These are phyloP conservation scores for Pulveroboletus sp. DNA, from an alignment of 768 basidiomycete genomes.

Conservation along the genomic window DNA sequence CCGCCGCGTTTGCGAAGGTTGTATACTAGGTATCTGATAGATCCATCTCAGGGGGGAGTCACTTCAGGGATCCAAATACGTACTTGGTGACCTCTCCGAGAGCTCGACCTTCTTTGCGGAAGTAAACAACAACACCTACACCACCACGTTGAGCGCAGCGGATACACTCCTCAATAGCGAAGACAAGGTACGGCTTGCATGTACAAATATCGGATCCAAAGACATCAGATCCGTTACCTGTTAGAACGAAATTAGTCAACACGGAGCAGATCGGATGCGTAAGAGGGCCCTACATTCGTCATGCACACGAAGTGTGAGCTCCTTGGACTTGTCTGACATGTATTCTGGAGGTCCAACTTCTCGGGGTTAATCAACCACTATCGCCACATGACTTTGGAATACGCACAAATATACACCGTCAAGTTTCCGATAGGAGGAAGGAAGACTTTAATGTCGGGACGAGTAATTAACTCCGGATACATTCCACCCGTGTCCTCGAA, in stretches of 20 bases:
- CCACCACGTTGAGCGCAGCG: constrained; percentile 80
- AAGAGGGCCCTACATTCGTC: constrained; percentile 72
- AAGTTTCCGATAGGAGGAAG: constrained; percentile 90
- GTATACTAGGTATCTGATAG: constrained; percentile 81
- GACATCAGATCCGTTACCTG: constrained; percentile 92
- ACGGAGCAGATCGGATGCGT: neutral
- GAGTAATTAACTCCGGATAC: constrained; percentile 94
- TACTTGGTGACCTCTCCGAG: constrained; percentile 92
- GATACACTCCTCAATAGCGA: constrained; percentile 92
- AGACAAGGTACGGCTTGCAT: constrained; percentile 90
- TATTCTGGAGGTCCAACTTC: constrained; percentile 82
- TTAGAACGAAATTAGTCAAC: neutral
- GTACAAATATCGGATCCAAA: constrained; percentile 93
- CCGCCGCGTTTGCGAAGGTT: constrained; percentile 95
- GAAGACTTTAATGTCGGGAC: constrained; percentile 94
- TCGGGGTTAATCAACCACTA: constrained; percentile 3
- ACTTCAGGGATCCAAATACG: constrained; percentile 17
- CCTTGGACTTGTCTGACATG: constrained; percentile 71
- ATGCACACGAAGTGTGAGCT: constrained; percentile 85
- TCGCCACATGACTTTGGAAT: constrained; percentile 16
- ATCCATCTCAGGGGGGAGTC: neutral
- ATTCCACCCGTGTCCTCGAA: constrained; percentile 97
- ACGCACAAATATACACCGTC: constrained; percentile 86
- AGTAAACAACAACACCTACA: constrained; percentile 91
- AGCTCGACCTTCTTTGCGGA: constrained; percentile 91